phyloP scores from a whole-genome alignment of 106 monocot genomes.

The Allium fistulosum region DNA sequence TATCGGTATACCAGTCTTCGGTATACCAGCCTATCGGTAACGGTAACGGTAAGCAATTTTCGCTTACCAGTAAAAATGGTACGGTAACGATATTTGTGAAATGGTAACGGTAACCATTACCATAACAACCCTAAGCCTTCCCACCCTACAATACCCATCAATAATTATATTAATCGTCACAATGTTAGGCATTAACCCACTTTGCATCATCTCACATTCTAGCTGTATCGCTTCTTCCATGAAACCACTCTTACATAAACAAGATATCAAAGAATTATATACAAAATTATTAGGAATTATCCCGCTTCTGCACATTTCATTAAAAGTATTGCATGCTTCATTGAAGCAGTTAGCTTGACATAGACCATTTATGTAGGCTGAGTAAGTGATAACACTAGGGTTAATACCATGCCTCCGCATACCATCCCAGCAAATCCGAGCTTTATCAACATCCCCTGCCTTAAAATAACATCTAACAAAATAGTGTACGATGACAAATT shows the following conservation, averaged over 20 bases:
- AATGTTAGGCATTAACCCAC: conserved; percentile 64
- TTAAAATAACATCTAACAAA: conserved; percentile 64
- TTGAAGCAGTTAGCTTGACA: conserved; percentile 41
- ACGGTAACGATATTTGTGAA: no score
- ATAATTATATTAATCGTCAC: conserved; percentile 82
- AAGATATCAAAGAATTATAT: conserved; percentile 82
- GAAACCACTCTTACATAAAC: conserved; percentile 45
- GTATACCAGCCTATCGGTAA: no score
- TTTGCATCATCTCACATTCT: conserved; percentile 48
- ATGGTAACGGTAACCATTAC: no score
- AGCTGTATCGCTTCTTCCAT: conserved; percentile 45
- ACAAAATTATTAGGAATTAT: conserved; percentile 80
- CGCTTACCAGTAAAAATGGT: no score
- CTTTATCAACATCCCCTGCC: conserved; percentile 40
- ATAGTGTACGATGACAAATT: conserved; percentile 51
- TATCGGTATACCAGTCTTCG: no score
- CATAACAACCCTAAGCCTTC: no score
- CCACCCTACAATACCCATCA: conserved; percentile 47
- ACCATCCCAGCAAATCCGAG: conserved; percentile 47
- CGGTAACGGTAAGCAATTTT: no score
- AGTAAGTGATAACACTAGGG: conserved; percentile 76
- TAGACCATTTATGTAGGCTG: conserved; percentile 81
- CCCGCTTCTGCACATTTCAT: conserved; percentile 51
- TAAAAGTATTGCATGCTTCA: conserved; percentile 48
- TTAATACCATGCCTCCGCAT: conserved; percentile 45